phyloP scores from a whole-genome alignment of 2,329 filamentous ascomycete species.

The Nemania sp. region DNA sequence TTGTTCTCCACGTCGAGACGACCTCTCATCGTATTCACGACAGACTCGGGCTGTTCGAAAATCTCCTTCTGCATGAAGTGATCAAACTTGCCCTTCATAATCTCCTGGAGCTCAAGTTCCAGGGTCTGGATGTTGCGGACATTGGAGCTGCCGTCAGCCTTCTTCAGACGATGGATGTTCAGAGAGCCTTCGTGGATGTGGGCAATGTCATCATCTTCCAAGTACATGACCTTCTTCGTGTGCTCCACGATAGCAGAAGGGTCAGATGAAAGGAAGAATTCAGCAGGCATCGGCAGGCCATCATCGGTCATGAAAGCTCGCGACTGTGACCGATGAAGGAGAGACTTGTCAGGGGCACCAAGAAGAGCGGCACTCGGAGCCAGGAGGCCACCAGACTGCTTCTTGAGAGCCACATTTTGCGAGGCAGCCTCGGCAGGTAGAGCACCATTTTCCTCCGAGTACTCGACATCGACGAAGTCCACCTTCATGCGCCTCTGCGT shows the following conservation, averaged over 20 bases:
- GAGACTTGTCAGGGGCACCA: slow-evolving; percentile 93
- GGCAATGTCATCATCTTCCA: slow-evolving; percentile 99
- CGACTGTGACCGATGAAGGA: slow-evolving; percentile 97
- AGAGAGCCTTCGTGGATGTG: slow-evolving; percentile 99
- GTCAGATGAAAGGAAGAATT: slow-evolving; percentile 99
- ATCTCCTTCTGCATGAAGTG: slow-evolving; percentile 99
- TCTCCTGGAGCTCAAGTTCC: slow-evolving; percentile 98
- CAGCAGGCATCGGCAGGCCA: slow-evolving; percentile 94
- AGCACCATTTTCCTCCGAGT: slow-evolving; percentile 79
- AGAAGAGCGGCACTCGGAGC: slow-evolving; percentile 66
- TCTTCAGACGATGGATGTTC: slow-evolving; percentile 97
- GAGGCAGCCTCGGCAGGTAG: slow-evolving; percentile 92
- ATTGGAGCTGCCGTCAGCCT: slow-evolving; percentile 95
- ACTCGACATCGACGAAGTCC: slow-evolving; percentile 99
- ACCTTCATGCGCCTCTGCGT: slow-evolving; percentile 99
- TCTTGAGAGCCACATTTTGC: slow-evolving; percentile 96
- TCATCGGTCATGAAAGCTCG: slow-evolving; percentile 99
- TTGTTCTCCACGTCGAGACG: slow-evolving; percentile 93
- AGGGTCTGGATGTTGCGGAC: slow-evolving; percentile 98
- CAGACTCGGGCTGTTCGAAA: slow-evolving; percentile 98
- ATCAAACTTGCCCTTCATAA: slow-evolving; percentile 99
- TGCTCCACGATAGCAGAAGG: slow-evolving; percentile 98
- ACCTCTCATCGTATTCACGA: slow-evolving; percentile 99
- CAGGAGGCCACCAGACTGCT: slow-evolving; percentile 70
- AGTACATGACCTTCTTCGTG: slow-evolving; percentile 99